Evolutionary conservation across 2,329 filamentous ascomycete genomes (phyloP).

Genomic region (Cordyceps javanica): DNA sequence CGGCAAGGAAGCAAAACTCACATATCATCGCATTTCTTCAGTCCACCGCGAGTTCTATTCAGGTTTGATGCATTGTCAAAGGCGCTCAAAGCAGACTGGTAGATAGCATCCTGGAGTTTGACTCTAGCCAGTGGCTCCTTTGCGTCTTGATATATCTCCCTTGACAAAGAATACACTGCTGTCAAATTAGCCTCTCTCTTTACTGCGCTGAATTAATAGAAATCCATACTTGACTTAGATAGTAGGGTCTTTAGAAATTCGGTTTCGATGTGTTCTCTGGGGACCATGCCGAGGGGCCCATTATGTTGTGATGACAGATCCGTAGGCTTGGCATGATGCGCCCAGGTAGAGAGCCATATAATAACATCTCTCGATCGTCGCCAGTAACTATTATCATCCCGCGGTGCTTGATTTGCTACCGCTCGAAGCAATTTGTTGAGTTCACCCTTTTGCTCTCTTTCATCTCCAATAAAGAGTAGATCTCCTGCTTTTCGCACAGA

Average conservation of each 20-base stretch:
- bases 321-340: constrained; percentile 34
- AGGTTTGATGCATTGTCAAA: constrained; percentile 82
- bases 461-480: constrained; percentile 56
- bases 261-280: constrained; percentile 56
- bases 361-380: constrained; percentile 55
- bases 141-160: constrained; percentile 53
- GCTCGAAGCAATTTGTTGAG: constrained; percentile 53
- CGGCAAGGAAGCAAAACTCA: constrained; percentile 30
- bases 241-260: constrained; percentile 66
- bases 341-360: constrained; percentile 71
- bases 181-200: constrained; percentile 6
- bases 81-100: constrained; percentile 58
- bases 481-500: constrained; percentile 52
- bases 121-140: constrained; percentile 42
- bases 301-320: constrained; percentile 35
- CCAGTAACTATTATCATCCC: constrained; percentile 60
- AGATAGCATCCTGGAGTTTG: constrained; percentile 53
- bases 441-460: constrained; percentile 57
- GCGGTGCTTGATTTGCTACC: constrained; percentile 42
- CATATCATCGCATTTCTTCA: constrained; percentile 75
- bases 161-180: constrained; percentile 56
- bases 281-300: constrained; percentile 58
- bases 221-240: constrained; percentile 49
- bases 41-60: constrained; percentile 66
- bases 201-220: background rate